phyloP scores from a whole-genome alignment of 1,284 basidiomycete genomes.

The Moniliella sp. region DNA sequence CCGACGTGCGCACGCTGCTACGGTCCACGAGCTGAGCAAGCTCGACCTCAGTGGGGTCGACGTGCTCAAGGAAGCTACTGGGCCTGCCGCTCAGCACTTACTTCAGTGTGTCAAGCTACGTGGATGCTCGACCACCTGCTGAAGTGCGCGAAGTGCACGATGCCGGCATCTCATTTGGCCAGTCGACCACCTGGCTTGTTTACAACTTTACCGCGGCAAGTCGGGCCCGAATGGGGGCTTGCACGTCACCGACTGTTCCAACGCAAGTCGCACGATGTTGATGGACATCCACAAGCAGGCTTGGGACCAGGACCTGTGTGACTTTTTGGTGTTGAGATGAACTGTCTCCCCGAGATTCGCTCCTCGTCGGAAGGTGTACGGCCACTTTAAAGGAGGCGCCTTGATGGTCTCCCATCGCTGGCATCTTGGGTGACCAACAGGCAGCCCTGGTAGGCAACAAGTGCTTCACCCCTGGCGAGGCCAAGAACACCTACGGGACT shows the following conservation, averaged over 20 bases:
- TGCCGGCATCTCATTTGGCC: slow-evolving; percentile 65
- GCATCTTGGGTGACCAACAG: slow-evolving; percentile 87
- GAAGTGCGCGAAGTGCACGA: slow-evolving; percentile 61
- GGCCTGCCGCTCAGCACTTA: slow-evolving; percentile 44
- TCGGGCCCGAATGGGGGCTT: slow-evolving; percentile 61
- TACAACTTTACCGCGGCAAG: slow-evolving; percentile 43
- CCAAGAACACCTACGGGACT: slow-evolving; percentile 44
- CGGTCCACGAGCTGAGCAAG: slow-evolving; percentile 55
- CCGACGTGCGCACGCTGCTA: slow-evolving; percentile 71
- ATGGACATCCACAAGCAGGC: slow-evolving; percentile 59
- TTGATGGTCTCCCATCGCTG: slow-evolving; percentile 63
- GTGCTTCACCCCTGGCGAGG: slow-evolving; percentile 28
- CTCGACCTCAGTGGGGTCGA: slow-evolving; percentile 56
- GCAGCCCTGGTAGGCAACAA: slow-evolving; percentile 90
- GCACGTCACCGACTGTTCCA: slow-evolving; percentile 82
- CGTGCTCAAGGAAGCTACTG: slow-evolving; percentile 37
- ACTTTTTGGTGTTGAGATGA: slow-evolving; percentile 60
- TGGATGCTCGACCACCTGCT: slow-evolving; percentile 87
- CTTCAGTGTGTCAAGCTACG: slow-evolving; percentile 86
- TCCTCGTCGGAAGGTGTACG: slow-evolving; percentile 85
- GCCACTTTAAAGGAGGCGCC: slow-evolving; percentile 46
- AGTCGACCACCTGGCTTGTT: slow-evolving; percentile 83
- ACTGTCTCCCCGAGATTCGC: slow-evolving; percentile 64
- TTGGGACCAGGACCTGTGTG: slow-evolving; percentile 63
- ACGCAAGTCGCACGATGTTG: slow-evolving; percentile 83